Base-by-base conservation (phyloP, 805 yeast species). In the Wickerhamiella kurtzmanii region DNA sequence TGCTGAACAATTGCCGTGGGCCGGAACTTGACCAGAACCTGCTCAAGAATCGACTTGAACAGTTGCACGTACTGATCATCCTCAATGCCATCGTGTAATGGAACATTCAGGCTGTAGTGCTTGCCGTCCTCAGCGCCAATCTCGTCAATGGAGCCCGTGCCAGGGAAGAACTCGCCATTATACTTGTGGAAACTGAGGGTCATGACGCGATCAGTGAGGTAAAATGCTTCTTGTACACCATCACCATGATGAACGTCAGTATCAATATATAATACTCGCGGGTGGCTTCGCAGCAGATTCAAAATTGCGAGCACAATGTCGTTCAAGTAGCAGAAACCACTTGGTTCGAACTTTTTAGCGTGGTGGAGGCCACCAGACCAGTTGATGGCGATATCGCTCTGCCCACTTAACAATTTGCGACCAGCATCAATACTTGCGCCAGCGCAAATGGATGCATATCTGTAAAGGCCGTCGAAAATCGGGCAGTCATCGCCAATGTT, bases 1-100 rank as follows among this genome's bases (percentile, higher is more conserved):
- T 92, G 99, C 53, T 88, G 76, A n/a, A 92, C 96, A 51, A 92
- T 82, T 0, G 95, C 96, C 6, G 94, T 78, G 1, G 99, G 99
- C 64, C 84, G 95, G 66, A 82, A 92, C 49, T 79, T 77, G 40
- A 78, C 73, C 52, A 94, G 82, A 38, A 87, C 74, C 2, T 96
- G 97, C 63, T 87, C 96, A 56, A 94, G 80, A 43, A 92, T 76
- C 16, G 92, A 79, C 66, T 80, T 83, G 61, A 62, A 77, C 64
- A 55, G 76, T 63, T 54, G 69, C 40, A 64, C 54, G 62, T 80
- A 82, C 20, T 84, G 76, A 35, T 77, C 84, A 64, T 92, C 98
- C 61, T 92, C 97, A 46, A 92, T 89, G 40, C 98, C 96, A 60
- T 87, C 95, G 48, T 86, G 72, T 50, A 87, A 64, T 3, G 96